Percentiles rank a stretch among this genome's conserved stretches.
These are phyloP conservation scores for Trifolium repens DNA, from an alignment of 306 rosid genomes.

Conservation along the genomic window DNA sequence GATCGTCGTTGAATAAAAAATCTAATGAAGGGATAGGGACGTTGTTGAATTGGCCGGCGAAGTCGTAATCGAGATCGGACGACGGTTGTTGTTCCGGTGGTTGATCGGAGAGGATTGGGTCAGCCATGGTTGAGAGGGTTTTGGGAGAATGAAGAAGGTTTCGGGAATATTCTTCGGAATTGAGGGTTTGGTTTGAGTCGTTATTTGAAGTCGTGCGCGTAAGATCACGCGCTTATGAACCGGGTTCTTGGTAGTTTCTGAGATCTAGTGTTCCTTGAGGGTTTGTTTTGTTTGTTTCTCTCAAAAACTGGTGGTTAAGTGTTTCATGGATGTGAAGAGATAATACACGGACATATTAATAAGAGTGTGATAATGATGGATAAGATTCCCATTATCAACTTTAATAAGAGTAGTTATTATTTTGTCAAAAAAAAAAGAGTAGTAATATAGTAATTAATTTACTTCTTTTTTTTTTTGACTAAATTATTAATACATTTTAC, in stretches of 20 bases:
- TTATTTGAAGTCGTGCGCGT: conserved; percentile 34
- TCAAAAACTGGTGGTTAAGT: too few relatives aligned
- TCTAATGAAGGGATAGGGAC: conserved; percentile 70
- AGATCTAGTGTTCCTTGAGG: neutral
- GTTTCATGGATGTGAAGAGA: neutral
- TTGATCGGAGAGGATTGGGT: conserved; percentile 21
- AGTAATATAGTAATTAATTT: neutral
- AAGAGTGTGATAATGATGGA: neutral
- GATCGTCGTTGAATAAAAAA: conserved; percentile 43
- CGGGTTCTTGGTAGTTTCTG: neutral
- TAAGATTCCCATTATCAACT: neutral
- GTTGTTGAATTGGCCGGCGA: conserved; percentile 48
- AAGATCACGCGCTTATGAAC: conserved; percentile 9
- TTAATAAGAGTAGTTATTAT: neutral
- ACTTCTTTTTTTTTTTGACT: neutral
- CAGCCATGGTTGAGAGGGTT: conserved; percentile 50
- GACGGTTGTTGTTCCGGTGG: conserved; percentile 5
- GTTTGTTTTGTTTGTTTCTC: neutral
- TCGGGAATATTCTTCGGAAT: neutral
- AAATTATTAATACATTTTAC: too few relatives aligned
- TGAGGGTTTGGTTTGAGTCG: neutral
- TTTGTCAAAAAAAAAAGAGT: neutral
- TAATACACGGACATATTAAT: neutral
- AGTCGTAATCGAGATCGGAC: conserved; percentile 37
- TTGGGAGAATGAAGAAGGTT: neutral